Conservation (phyloP, 257 asterid species). For the Nicotiana paniculata region DNA sequence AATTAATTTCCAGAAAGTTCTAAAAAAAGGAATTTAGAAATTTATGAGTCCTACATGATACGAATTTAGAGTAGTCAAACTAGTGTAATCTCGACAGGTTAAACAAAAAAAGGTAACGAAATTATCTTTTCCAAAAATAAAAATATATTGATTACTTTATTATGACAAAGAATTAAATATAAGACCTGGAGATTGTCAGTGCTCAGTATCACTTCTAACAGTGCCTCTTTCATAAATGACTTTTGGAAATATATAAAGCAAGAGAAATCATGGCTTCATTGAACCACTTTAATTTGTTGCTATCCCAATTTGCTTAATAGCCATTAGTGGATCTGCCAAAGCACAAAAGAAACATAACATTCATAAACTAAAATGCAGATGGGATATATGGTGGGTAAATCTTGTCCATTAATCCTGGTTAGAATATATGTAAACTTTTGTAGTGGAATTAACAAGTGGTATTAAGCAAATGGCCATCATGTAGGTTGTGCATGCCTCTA, state of each 20-base stretch:
- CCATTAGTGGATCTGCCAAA: neutral
- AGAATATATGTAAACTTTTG: neutral
- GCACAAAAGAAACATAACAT: neutral
- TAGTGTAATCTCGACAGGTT: too few relatives aligned
- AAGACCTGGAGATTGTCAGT: neutral
- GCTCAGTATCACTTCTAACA: neutral
- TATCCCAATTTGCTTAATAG: neutral
- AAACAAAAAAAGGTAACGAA: too few relatives aligned
- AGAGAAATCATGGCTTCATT: neutral
- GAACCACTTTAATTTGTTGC: neutral
- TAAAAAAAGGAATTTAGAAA: neutral
- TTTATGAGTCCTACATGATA: too few relatives aligned
- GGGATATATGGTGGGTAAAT: neutral
- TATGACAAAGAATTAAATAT: too few relatives aligned
- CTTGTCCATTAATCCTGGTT: constrained; percentile 1
- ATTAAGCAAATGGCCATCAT: constrained; percentile 2
- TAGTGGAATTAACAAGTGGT: neutral
- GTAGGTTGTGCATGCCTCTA: neutral
- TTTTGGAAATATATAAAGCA: neutral
- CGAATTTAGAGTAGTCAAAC: too few relatives aligned
- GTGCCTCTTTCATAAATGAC: neutral
- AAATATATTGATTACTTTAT: too few relatives aligned
- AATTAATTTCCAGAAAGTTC: neutral
- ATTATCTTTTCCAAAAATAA: too few relatives aligned
- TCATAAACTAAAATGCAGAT: neutral